A percentile compares a stretch with the other conserved stretches of the same genome.
phyloP scores from a whole-genome alignment of 2,329 filamentous ascomycete species.

The Ophidiomyces ophidiicola region DNA sequence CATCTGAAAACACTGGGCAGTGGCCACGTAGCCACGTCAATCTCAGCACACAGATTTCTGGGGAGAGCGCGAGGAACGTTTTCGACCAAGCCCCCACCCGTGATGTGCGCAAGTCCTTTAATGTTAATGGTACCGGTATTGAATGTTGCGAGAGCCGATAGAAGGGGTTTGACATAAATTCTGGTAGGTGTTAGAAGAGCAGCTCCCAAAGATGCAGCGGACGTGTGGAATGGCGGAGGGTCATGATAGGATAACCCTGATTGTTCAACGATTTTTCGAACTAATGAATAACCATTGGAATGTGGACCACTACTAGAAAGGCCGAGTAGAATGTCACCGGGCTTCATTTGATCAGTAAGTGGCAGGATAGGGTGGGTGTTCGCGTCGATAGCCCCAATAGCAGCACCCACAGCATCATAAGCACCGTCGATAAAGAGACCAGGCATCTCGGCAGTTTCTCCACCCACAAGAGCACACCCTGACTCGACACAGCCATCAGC shows the following conservation, averaged over 20 bases:
- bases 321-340: conserved; percentile 76
- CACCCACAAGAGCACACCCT: conserved; percentile 83
- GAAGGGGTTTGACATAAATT: conserved; percentile 79
- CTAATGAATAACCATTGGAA: conserved; percentile 96
- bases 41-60: conserved; percentile 59
- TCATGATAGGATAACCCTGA: conserved; percentile 60
- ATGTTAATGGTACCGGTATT: conserved; percentile 45
- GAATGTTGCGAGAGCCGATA: conserved; percentile 45
- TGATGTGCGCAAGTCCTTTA: conserved; percentile 95
- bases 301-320: conserved; percentile 78
- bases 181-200: conserved; percentile 77
- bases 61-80: conserved; percentile 94
- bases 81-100: conserved; percentile 80
- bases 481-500: conserved; percentile 75
- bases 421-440: conserved; percentile 80
- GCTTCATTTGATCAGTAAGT: conserved; percentile 58
- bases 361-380: conserved; percentile 56
- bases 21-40: conserved; percentile 65
- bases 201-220: conserved; percentile 47
- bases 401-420: conserved; percentile 86
- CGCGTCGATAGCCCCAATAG: conserved; percentile 64
- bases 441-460: conserved; percentile 97
- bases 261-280: conserved; percentile 71
- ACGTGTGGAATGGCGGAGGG: conserved; percentile 60
- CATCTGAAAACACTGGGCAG: conserved; percentile 72